These are phyloP conservation scores for Rhododendron williamsianum DNA, from an alignment of 148 eudicot species.

Conservation along the genomic window DNA sequence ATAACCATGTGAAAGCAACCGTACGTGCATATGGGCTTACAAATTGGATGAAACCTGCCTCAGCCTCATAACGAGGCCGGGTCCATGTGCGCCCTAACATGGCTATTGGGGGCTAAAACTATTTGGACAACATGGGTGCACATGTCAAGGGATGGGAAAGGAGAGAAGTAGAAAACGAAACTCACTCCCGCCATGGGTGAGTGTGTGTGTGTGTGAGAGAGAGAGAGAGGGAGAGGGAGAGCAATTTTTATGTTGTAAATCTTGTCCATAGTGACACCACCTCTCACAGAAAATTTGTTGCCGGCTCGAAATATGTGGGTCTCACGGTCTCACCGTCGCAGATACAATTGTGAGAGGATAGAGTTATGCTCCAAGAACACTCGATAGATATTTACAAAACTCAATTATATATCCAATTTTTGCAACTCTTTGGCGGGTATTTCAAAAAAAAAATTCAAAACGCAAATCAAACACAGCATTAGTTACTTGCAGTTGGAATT, in stretches of 20 bases:
- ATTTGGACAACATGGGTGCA: constrained; percentile 16
- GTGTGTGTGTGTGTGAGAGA: no score
- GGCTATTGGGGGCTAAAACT: not conserved
- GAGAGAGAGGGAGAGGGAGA: not conserved
- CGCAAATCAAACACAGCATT: no score
- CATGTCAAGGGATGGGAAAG: constrained; percentile 17
- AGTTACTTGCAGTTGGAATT: not conserved
- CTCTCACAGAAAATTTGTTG: not conserved
- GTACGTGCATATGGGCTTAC: not conserved
- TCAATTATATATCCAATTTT: not conserved
- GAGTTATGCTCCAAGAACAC: not conserved
- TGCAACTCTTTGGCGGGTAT: not conserved
- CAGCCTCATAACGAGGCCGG: not conserved
- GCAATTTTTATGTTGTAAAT: no score
- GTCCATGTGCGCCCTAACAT: constrained; percentile 14
- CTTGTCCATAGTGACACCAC: not conserved
- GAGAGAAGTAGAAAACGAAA: not conserved
- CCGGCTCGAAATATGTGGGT: no score
- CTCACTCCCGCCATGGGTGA: not conserved
- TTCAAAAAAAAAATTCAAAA: no score
- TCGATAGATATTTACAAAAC: not conserved
- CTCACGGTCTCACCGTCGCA: not conserved
- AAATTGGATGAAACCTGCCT: not conserved
- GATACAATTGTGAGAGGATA: not conserved
- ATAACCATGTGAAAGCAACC: constrained; percentile 1